Base-by-base conservation (phyloP, 2,329 filamentous ascomycete species). In the Sclerotinia trifoliorum region DNA sequence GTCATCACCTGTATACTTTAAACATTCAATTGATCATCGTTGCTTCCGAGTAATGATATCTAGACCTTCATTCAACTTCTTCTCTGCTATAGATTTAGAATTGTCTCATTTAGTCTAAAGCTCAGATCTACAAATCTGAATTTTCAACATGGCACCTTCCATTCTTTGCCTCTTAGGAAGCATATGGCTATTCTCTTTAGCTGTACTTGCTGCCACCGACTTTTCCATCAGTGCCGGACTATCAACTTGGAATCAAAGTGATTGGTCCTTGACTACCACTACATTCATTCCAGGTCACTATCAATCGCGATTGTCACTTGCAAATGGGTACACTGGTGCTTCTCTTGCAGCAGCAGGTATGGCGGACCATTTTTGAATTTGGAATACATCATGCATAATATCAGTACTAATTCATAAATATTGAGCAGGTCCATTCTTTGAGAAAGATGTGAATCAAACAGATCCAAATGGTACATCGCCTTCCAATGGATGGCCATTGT, bases 401-500 rank as follows among this genome's bases (percentile, higher is more conserved):
- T 17, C 8, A 17, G 35, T 42, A 6, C n/a, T 57, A 4, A 42
- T 39, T 39, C 15, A 26, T 57, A 57, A 57, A n/a, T 8, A 17
- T 42, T 6, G 32, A 29, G 66, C 71, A 11, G 77, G 76, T 0
- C 77, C 76, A 2, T 77, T 78, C 65, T 78, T 77, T 58, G 76
- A 77, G 52, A 70, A 67, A 29, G 76, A 78, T 66, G 61, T 73
- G 44, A 78, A 77, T 62, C 72, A 76, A 62, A 77, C 75, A 2
- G 71, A 77, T 69, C 49, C 75, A 2, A 71, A 62, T 44, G 76
- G 75, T 6, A 69, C 69, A 6, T 70, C 72, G 17, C 75, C 76
- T 24, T 84, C 86, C 69, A 87, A 84, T 72, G 89, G 88, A 13
- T 92, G 89, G 89, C 89, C 89, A 19, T 80, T 91, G 2, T 89